phyloP scores from a whole-genome alignment of 345 rosid species.

The Boechera stricta region DNA sequence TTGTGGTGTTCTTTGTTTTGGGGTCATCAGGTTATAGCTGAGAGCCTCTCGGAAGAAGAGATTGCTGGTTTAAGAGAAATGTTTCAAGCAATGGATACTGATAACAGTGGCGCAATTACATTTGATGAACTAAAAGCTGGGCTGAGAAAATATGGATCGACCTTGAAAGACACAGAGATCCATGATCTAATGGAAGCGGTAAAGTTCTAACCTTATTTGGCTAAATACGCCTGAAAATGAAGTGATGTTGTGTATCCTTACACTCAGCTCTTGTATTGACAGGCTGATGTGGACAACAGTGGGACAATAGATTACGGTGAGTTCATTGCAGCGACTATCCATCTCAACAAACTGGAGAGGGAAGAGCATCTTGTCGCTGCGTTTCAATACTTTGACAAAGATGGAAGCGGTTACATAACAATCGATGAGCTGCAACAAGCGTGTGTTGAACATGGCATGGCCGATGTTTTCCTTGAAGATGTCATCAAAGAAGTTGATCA shows the following conservation, averaged over 20 bases:
- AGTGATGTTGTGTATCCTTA: not conserved
- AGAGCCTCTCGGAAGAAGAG: slow-evolving; percentile 98
- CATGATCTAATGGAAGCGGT: slow-evolving; percentile 99
- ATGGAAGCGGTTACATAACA: slow-evolving; percentile 92
- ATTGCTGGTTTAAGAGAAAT: slow-evolving; percentile 95
- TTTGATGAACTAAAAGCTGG: slow-evolving; percentile 99
- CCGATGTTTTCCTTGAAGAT: slow-evolving; percentile 89
- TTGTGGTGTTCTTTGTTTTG: slow-evolving; percentile 31
- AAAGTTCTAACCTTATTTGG: slow-evolving; percentile 29
- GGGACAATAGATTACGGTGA: slow-evolving; percentile 98
- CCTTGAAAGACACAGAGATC: slow-evolving; percentile 90
- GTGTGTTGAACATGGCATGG: slow-evolving; percentile 90
- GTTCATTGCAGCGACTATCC: slow-evolving; percentile 97
- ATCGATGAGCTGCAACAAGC: slow-evolving; percentile 99
- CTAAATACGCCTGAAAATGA: not conserved
- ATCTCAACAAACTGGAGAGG: slow-evolving; percentile 91
- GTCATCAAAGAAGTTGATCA: slow-evolving; percentile 96
- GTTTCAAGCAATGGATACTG: slow-evolving; percentile 95
- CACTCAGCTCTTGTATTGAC: slow-evolving; percentile 17
- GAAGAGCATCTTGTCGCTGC: slow-evolving; percentile 99
- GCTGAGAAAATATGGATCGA: slow-evolving; percentile 86
- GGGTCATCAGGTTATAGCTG: slow-evolving; percentile 84
- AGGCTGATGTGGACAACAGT: slow-evolving; percentile 99
- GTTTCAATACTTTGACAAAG: slow-evolving; percentile 93
- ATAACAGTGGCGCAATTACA: slow-evolving; percentile 95